These are phyloP conservation scores for Nicotiana rustica DNA, from an alignment of 305 asterid genomes.

Conservation along the genomic window DNA sequence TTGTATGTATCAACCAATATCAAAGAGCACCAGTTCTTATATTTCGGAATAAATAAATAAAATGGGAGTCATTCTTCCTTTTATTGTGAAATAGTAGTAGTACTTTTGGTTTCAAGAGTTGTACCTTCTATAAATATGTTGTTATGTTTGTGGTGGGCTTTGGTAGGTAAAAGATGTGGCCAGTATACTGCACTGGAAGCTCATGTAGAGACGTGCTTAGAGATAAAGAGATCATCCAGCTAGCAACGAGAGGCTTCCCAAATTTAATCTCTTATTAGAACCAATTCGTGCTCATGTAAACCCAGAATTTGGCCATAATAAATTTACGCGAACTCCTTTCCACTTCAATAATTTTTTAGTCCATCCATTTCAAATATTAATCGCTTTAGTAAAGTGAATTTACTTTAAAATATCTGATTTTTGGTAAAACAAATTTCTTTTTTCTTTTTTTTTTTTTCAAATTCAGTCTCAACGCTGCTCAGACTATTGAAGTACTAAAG, in stretches of 20 bases:
- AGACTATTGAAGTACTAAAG: too few species aligned
- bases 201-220: conserved; percentile 18
- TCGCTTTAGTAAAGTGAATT: too few species aligned
- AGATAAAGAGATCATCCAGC: not conserved
- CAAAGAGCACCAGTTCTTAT: not conserved
- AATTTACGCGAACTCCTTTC: conserved; percentile 4
- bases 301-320: conserved; percentile 8
- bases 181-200: conserved; percentile 33
- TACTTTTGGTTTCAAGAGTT: conserved; percentile 11
- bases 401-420: too few species aligned
- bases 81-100: not conserved
- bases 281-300: conserved; percentile 31
- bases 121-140: conserved; percentile 15
- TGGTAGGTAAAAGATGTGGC: conserved; percentile 36
- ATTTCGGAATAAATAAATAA: conserved; percentile 28
- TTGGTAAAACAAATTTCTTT: too few species aligned
- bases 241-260: conserved; percentile 23
- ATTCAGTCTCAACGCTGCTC: too few species aligned
- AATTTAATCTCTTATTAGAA: conserved; percentile 17
- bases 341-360: not conserved
- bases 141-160: conserved; percentile 33
- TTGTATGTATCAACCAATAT: conserved; percentile 26
- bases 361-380: too few species aligned
- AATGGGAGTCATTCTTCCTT: not conserved
- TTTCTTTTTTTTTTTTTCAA: too few species aligned